phyloP scores from a whole-genome alignment of 2,329 filamentous ascomycete genomes.

The Trichothecium roseum region DNA sequence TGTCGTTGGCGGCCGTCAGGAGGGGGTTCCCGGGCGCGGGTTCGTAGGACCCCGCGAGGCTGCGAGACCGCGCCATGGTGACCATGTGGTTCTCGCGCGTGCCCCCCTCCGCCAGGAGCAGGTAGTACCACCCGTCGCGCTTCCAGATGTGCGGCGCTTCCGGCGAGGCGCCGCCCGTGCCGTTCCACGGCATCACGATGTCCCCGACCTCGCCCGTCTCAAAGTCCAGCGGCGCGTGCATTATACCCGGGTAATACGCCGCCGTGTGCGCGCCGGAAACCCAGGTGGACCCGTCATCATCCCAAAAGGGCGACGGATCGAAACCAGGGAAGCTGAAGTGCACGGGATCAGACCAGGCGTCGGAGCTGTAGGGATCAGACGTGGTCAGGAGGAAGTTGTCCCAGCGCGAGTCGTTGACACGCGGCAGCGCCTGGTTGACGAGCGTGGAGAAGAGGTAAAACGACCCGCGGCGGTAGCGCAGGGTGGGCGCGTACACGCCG shows the following conservation, averaged over 20 bases:
- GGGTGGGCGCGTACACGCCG: constrained; percentile 37
- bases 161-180: constrained; percentile 24
- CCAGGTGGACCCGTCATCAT: constrained; percentile 11
- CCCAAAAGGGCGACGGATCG: constrained; percentile 12
- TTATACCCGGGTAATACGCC: constrained; percentile 10
- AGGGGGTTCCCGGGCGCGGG: constrained; percentile 30
- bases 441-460: constrained; percentile 35
- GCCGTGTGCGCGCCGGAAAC: constrained; percentile 25
- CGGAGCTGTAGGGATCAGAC: constrained; percentile 25
- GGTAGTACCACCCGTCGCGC: constrained; percentile 32
- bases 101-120: constrained; percentile 38
- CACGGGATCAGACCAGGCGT: constrained; percentile 26
- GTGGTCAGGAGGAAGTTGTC: constrained; percentile 27
- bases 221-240: constrained; percentile 19
- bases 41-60: constrained; percentile 32
- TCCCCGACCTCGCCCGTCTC: constrained; percentile 20
- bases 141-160: constrained; percentile 36
- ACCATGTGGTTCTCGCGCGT: constrained; percentile 29
- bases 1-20: constrained; percentile 25
- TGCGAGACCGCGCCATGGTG: constrained; percentile 28
- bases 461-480: constrained; percentile 27
- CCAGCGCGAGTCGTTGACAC: constrained; percentile 14
- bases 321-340: constrained; percentile 10
- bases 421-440: constrained; percentile 19
- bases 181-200: constrained; percentile 28